Evolutionary conservation across 345 rosid species (phyloP).

Genomic region (Camelina laxa): DNA sequence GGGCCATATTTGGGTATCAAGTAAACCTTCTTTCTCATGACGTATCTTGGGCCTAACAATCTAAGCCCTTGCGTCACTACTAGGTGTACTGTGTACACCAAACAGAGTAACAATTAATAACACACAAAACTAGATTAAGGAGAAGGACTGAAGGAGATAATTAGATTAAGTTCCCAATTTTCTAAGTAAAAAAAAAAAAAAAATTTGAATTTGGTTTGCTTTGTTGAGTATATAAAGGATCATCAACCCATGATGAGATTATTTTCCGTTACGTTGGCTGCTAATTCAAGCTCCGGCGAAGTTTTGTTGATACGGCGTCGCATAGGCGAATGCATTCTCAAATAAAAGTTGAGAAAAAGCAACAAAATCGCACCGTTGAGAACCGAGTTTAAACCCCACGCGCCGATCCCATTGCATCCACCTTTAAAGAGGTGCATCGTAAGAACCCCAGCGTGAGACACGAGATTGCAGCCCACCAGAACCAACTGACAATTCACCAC

Average conservation of each 20-base stretch:
- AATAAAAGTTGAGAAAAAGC: conserved; percentile 63
- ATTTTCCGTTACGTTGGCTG: neutral
- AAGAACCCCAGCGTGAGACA: conserved; percentile 69
- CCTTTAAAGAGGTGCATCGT: conserved; percentile 70
- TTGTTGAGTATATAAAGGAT: no score
- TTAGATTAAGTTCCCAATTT: no score
- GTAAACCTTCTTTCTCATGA: no score
- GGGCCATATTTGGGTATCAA: no score
- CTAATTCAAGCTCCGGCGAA: conserved; percentile 12
- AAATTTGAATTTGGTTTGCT: no score
- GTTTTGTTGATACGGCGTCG: conserved; percentile 13
- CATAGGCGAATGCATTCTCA: conserved; percentile 41
- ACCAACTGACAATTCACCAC: conserved; percentile 66
- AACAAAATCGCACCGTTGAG: conserved; percentile 61
- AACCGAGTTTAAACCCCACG: conserved; percentile 70
- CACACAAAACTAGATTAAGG: no score
- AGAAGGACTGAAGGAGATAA: no score
- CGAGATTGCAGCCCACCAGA: conserved; percentile 62
- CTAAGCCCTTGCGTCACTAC: no score
- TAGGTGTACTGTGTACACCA: no score
- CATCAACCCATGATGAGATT: neutral
- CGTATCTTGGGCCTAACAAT: no score
- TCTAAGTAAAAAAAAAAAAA: no score
- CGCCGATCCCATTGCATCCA: conserved; percentile 83
- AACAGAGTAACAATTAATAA: no score